A percentile compares a stretch with the other conserved stretches of the same genome.
phyloP scores from a whole-genome alignment of 306 rosid genomes.

The Quercus parvula region DNA sequence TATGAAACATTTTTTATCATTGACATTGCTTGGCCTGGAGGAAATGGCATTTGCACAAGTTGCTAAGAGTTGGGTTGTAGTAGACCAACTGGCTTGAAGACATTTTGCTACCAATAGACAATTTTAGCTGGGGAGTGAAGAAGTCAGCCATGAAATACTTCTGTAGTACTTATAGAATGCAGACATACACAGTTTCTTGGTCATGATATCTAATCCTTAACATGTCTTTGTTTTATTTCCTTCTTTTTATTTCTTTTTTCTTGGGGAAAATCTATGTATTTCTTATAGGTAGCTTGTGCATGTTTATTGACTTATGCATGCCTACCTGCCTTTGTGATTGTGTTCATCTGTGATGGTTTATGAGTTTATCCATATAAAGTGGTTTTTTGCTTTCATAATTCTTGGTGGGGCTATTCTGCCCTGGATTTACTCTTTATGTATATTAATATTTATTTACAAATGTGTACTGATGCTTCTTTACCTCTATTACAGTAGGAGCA shows the following conservation, averaged over 20 bases:
- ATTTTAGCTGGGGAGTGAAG: background rate
- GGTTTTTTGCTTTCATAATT: background rate
- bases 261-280: background rate
- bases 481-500: conserved; percentile 36
- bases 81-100: background rate
- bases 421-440: background rate
- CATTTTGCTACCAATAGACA: background rate
- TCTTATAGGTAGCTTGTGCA: background rate
- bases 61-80: background rate
- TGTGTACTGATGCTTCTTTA: conserved; percentile 12
- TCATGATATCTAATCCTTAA: background rate
- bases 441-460: background rate
- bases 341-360: background rate
- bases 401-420: background rate
- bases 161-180: background rate
- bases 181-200: background rate
- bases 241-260: background rate
- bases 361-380: background rate
- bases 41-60: background rate
- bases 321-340: background rate
- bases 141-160: background rate
- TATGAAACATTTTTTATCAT: background rate
- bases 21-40: background rate
- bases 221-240: background rate
- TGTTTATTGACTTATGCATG: background rate